phyloP scores from a whole-genome alignment of 2,329 filamentous ascomycete species.

The Teratosphaeria viscida region DNA sequence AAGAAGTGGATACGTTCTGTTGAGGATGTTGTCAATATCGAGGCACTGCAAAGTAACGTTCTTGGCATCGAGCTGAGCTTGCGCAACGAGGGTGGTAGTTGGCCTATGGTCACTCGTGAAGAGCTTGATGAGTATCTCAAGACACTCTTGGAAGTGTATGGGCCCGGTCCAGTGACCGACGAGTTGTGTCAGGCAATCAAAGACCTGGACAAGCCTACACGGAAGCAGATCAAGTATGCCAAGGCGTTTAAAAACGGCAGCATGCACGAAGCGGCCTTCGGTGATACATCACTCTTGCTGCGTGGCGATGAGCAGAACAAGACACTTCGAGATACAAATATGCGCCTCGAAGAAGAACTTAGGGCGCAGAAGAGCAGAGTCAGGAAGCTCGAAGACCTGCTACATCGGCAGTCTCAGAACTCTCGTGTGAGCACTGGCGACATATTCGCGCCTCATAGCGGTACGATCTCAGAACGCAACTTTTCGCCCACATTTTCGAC shows the following conservation, averaged over 20 bases:
- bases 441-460: slow-evolving; percentile 22
- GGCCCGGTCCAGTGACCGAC: slow-evolving; percentile 54
- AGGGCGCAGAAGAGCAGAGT: slow-evolving; percentile 88
- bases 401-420: slow-evolving; percentile 65
- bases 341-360: slow-evolving; percentile 51
- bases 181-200: slow-evolving; percentile 68
- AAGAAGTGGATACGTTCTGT: slow-evolving; percentile 85
- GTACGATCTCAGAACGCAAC: slow-evolving; percentile 10
- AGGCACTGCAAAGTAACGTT: slow-evolving; percentile 54
- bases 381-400: slow-evolving; percentile 77
- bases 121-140: slow-evolving; percentile 68
- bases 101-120: slow-evolving; percentile 66
- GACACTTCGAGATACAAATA: slow-evolving; percentile 40
- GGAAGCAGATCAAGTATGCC: slow-evolving; percentile 73
- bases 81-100: slow-evolving; percentile 65
- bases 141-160: slow-evolving; percentile 52
- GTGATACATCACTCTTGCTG: slow-evolving; percentile 74
- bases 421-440: slow-evolving; percentile 34
- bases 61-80: slow-evolving; percentile 77
- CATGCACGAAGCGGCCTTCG: slow-evolving; percentile 78
- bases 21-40: slow-evolving; percentile 59
- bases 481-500: slow-evolving; percentile 4
- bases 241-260: slow-evolving; percentile 97
- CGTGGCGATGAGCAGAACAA: slow-evolving; percentile 76
- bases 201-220: slow-evolving; percentile 71